Evolutionary conservation across 148 eudicot genomes (phyloP), one percentile per base, ranked within the genome.

Genomic region (Vaccinium myrtillus): DNA sequence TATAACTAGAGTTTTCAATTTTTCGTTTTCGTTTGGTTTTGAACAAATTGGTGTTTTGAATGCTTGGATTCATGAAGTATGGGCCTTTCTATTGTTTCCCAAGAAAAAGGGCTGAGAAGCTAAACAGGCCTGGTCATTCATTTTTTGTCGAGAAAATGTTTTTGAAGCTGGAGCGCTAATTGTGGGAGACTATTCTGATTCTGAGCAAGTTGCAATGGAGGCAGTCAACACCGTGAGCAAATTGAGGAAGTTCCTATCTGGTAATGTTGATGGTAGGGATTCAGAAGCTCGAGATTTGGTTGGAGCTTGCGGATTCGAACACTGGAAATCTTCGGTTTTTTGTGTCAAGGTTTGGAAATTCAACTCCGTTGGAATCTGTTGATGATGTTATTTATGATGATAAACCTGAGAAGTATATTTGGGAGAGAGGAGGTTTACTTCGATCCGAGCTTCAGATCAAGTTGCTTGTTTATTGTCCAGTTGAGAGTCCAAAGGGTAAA

Each of bases 401-500:
- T 75, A 86, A 91, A 81, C 88, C 94, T 48, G 98, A 90, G 84
- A 91, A 89, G 85, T 92, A 81, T 88, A 83, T 95, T 81, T 97
- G 98, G 99, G 95, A 92, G 86, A 91, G 89, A 88, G 99, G 98
- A 61, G 94, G 98, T 84, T 82, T 95, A 83, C 80, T 97, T 50
- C 85, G 82, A 75, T 97, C 98, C 81, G 89, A 88, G 81, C 89
- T 97, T 85, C 89, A 90, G 5, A 79, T 97, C 82, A 95, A 91
- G 83, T 86, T 97, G 89, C 96, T 94, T 76, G 86, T 97, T 59
- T 95, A 95, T 88, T 89, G 86, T 87, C 86, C 90, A 67, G 88
- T 84, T 18, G 91, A 86, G 75, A 85, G 87, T 53, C 87, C 92
- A 1, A 87, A 91, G 80, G 98, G 99, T 94, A 84, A 63, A 32